Evolutionary conservation across 306 rosid genomes (phyloP).

Genomic region (Cyamopsis tetragonoloba): DNA sequence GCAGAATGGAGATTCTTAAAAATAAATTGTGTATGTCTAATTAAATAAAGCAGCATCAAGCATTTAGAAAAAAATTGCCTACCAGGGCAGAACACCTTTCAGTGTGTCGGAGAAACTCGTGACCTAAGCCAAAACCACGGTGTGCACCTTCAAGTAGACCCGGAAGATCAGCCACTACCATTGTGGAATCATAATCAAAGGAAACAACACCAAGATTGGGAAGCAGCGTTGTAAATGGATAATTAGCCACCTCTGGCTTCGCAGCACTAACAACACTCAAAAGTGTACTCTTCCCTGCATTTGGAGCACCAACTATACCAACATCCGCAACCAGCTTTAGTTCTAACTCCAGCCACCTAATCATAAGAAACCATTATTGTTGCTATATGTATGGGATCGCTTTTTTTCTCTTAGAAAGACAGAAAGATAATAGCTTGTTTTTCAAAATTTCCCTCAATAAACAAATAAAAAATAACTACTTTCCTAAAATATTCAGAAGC

Average conservation of each 20-base stretch:
- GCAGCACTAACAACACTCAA: conserved; percentile 96
- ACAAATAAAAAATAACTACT: too few species aligned
- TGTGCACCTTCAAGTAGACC: conserved; percentile 99
- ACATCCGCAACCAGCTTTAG: conserved; percentile 96
- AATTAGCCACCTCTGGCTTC: conserved; percentile 80
- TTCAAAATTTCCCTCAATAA: too few species aligned
- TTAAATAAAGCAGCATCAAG: conserved; percentile 4
- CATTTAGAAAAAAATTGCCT: conserved; percentile 11
- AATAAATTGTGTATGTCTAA: conserved; percentile 5
- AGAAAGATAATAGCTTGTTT: too few species aligned
- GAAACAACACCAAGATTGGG: conserved; percentile 97
- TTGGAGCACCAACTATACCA: conserved; percentile 95
- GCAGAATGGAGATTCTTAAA: background rate
- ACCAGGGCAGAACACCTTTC: conserved; percentile 98
- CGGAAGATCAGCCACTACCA: conserved; percentile 97
- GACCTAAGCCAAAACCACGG: conserved; percentile 94
- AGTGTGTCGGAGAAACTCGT: conserved; percentile 88
- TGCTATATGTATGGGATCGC: too few species aligned
- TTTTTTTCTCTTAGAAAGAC: conserved; percentile 5
- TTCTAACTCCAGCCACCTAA: conserved; percentile 97
- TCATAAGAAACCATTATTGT: conserved; percentile 30
- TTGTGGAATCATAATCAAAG: conserved; percentile 79
- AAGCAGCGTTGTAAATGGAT: conserved; percentile 93
- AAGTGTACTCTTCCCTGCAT: conserved; percentile 96
- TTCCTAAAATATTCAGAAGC: too few species aligned